These are phyloP conservation scores for Henckelia pumila DNA, from an alignment of 257 asterid genomes.

Conservation along the genomic window DNA sequence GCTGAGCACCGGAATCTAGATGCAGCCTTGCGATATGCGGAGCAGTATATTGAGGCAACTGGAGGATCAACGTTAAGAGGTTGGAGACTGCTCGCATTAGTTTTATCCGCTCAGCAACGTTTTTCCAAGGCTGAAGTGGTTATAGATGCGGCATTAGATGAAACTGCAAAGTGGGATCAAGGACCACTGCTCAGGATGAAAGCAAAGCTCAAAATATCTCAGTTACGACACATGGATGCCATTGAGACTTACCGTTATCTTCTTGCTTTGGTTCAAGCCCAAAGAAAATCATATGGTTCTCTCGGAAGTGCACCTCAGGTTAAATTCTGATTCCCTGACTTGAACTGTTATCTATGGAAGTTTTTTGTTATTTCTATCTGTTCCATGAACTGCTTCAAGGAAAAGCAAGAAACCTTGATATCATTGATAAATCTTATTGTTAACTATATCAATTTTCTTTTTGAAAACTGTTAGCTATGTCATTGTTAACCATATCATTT, in stretches of 20 bases:
- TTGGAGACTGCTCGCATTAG: constrained; percentile 89
- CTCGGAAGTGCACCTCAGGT: constrained; percentile 61
- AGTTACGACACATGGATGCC: constrained; percentile 70
- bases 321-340: constrained; percentile 23
- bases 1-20: constrained; percentile 86
- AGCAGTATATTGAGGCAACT: constrained; percentile 78
- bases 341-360: constrained; percentile 14
- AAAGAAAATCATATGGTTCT: constrained; percentile 72
- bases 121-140: constrained; percentile 87
- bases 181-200: constrained; percentile 85
- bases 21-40: constrained; percentile 80
- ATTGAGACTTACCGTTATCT: constrained; percentile 82
- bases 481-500: constrained; percentile 8
- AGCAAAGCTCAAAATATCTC: constrained; percentile 81
- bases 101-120: constrained; percentile 86
- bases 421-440: constrained; percentile 13
- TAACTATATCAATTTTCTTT: too few species aligned
- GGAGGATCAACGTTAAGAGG: constrained; percentile 85
- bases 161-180: constrained; percentile 95
- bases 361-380: not conserved
- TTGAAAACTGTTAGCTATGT: too few species aligned
- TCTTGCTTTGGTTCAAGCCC: constrained; percentile 95
- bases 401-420: not conserved
- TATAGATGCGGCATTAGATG: constrained; percentile 90
- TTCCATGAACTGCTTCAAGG: constrained; percentile 11